A percentile compares a stretch with the other conserved stretches of the same genome.
These are phyloP conservation scores for Leishmania gerbilli DNA, from an alignment of 208 protist genomes.

Conservation along the genomic window DNA sequence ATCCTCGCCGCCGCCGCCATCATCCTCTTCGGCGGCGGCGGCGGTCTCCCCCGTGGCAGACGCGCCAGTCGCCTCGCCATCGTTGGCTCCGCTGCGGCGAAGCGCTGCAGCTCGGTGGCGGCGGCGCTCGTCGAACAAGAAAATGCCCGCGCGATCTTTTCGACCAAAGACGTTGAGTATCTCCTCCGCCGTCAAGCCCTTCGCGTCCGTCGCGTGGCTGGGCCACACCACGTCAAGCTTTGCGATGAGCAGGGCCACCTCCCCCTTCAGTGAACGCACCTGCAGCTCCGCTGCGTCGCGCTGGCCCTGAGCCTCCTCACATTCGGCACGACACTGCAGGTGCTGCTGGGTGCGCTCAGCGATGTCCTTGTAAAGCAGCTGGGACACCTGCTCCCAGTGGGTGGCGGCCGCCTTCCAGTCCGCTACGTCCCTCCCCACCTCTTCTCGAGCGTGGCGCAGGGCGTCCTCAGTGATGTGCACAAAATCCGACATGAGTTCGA, in stretches of 20 bases:
- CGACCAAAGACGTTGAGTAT: slow-evolving; percentile 62
- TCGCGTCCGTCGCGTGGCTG: slow-evolving; percentile 66
- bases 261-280: slow-evolving; percentile 39
- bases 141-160: slow-evolving; percentile 29
- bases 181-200: slow-evolving; percentile 60
- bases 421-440: slow-evolving; percentile 64
- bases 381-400: slow-evolving; percentile 87
- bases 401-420: slow-evolving; percentile 63
- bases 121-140: slow-evolving; percentile 32
- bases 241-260: slow-evolving; percentile 57
- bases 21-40: background rate
- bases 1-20: slow-evolving; percentile 9
- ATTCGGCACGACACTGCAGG: slow-evolving; percentile 79
- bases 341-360: slow-evolving; percentile 75
- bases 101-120: slow-evolving; percentile 13
- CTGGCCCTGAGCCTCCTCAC: slow-evolving; percentile 78
- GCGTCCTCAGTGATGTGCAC: slow-evolving; percentile 73
- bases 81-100: background rate
- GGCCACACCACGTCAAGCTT: slow-evolving; percentile 90
- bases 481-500: slow-evolving; percentile 77
- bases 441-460: slow-evolving; percentile 57
- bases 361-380: slow-evolving; percentile 89
- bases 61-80: background rate
- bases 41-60: background rate
- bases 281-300: slow-evolving; percentile 60